Evolutionary conservation across 192 early-diverging fungal genomes (phyloP).

Genomic region (Funneliformis geosporum): DNA sequence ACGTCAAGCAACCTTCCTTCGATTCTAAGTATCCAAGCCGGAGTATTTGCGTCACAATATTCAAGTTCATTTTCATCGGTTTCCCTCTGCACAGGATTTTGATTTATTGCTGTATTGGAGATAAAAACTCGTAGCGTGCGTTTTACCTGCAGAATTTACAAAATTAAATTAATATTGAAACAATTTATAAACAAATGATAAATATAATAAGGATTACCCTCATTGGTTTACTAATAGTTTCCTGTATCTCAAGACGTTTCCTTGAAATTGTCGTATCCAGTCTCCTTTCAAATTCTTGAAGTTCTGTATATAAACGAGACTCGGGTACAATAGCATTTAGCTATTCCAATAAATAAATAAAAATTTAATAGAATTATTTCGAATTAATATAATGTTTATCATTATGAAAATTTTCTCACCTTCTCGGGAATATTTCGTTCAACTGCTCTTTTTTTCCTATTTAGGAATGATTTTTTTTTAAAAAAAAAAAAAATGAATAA

Average conservation of each 20-base stretch:
- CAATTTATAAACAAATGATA: background rate
- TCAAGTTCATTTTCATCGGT: conserved; percentile 48
- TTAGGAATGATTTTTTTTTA: background rate
- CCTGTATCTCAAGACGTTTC: conserved; percentile 88
- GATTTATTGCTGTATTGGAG: conserved; percentile 84
- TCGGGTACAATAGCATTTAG: conserved; percentile 92
- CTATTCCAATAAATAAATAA: conserved; percentile 40
- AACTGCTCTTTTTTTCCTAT: conserved; percentile 8
- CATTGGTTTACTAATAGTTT: conserved; percentile 70
- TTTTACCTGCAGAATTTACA: conserved; percentile 48
- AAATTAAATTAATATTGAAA: background rate
- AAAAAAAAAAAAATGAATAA: background rate
- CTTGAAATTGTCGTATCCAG: conserved; percentile 89
- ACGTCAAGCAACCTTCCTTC: conserved; percentile 89
- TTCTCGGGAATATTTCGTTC: conserved; percentile 27
- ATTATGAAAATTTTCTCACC: background rate
- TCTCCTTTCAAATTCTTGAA: conserved; percentile 84
- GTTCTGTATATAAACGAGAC: conserved; percentile 82
- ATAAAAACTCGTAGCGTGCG: conserved; percentile 88
- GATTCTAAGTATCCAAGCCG: conserved; percentile 89
- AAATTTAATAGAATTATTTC: background rate
- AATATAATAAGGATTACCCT: conserved; percentile 41
- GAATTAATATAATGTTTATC: background rate
- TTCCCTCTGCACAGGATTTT: conserved; percentile 55
- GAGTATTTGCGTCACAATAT: conserved; percentile 53